Base-by-base conservation (phyloP, 345 rosid species). In the Syzygium aromaticum region DNA sequence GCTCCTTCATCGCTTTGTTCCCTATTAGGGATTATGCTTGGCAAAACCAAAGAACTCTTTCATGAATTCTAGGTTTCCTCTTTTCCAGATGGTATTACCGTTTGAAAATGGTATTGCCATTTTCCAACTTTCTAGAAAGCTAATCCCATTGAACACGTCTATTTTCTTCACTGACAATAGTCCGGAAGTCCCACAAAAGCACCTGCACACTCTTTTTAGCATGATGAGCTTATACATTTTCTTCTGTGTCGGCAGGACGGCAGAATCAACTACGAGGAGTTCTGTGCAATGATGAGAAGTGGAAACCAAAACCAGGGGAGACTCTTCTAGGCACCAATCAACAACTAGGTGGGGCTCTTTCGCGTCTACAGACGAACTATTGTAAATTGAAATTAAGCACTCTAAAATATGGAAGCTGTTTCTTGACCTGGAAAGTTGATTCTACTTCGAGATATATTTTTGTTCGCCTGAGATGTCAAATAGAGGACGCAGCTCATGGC, bases 211-310 rank as follows among this genome's bases (percentile, higher is more conserved):
- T 38, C 80, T 38, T 40, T 30, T 22, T 12, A 10, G 49, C 80
- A 38, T 19, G 8, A 16, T 40, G 11, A 77, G 64, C 43, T 38
- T 54, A 78, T 49, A 54, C 9, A 30, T 88, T 13, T 19, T 16
- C 28, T 77, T 25, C 28, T n/a, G 28, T 73, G 16, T 64, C 86
- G 85, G 87, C 91, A 96, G 99, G 99, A 96, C 83, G 99, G 99
- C 73, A 96, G 90, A 88, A 97, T 97, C 92, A 95, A 93, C 92
- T 95, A 94, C 16, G 94, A 95, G 17, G 99, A 96, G 86, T 97
- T 97, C 88, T 92, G 96, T 3, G 89, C 94, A 3, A 96, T 96
- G 98, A 96, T 97, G 99, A 95, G 92, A 92, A 95, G 96, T 52
- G 98, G 98, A 86, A 92, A 92, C 86, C 97, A 92, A 83, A 93